Conservation (phyloP, 192 early-diverging fungal species). For the Coemansia reversa region DNA sequence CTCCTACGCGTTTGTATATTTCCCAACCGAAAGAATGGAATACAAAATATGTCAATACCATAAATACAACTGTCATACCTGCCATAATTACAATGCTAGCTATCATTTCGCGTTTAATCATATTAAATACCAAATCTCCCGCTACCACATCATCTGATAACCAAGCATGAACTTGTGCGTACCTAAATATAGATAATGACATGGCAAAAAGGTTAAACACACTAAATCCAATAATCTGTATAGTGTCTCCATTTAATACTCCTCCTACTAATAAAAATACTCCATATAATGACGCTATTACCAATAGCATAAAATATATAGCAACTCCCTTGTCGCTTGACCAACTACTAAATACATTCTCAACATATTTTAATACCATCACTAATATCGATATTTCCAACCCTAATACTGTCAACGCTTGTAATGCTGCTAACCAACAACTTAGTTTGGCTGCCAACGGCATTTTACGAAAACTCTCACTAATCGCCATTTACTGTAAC, state of each 20-base stretch:
- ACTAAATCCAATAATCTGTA: constrained; percentile 53
- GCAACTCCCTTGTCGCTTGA: constrained; percentile 55
- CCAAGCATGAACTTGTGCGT: constrained; percentile 45
- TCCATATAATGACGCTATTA: constrained; percentile 42
- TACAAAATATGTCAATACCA: constrained; percentile 50
- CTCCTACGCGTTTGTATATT: constrained; percentile 58
- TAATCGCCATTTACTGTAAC: constrained; percentile 40
- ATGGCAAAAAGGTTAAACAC: constrained; percentile 50
- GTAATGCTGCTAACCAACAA: constrained; percentile 40
- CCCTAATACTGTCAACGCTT: constrained; percentile 36
- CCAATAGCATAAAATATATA: constrained; percentile 53
- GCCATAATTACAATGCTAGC: constrained; percentile 36
- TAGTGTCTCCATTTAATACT: constrained; percentile 49
- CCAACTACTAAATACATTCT: constrained; percentile 48
- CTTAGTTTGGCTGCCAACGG: constrained; percentile 37
- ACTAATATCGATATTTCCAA: constrained; percentile 45
- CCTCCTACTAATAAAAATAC: constrained; percentile 47
- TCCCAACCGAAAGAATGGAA: constrained; percentile 58
- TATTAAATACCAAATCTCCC: constrained; percentile 16
- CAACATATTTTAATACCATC: constrained; percentile 40
- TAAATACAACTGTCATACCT: constrained; percentile 33
- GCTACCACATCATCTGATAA: constrained; percentile 18
- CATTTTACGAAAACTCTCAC: constrained; percentile 54
- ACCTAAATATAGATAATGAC: constrained; percentile 51
- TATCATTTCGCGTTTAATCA: constrained; percentile 33